These are phyloP conservation scores for Ophiognomonia clavigignenti-juglandacearum DNA, from an alignment of 2,329 filamentous ascomycete species.

Conservation along the genomic window DNA sequence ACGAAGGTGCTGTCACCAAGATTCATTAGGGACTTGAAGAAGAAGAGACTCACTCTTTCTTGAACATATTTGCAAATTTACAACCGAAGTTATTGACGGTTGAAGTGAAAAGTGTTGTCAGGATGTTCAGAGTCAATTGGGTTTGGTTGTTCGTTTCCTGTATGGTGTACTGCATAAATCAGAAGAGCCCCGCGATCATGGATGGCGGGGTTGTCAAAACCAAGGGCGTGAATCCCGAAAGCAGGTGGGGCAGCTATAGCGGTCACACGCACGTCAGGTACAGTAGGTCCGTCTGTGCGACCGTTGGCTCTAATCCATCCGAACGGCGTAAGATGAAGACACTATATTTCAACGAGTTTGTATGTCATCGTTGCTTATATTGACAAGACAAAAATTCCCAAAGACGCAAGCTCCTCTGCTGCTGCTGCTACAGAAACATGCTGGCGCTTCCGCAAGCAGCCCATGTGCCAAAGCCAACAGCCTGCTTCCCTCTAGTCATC, in stretches of 20 bases:
- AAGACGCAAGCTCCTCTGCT: too few relatives aligned
- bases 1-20: too few relatives aligned
- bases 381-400: too few relatives aligned
- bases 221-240: neutral
- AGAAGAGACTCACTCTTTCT: conserved; percentile 74
- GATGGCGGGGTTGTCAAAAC: conserved; percentile 23
- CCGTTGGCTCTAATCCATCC: too few relatives aligned
- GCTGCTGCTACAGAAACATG: too few relatives aligned
- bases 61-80: conserved; percentile 65
- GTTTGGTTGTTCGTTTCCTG: neutral
- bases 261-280: neutral
- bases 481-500: neutral
- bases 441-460: too few relatives aligned
- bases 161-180: too few relatives aligned
- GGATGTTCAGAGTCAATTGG: neutral
- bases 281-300: too few relatives aligned
- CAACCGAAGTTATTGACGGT: neutral
- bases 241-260: neutral
- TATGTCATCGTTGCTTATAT: too few relatives aligned
- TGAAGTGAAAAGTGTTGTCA: neutral
- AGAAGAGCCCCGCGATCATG: conserved; percentile 21
- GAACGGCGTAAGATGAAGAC: too few relatives aligned
- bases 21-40: too few relatives aligned
- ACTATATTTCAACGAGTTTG: too few relatives aligned
- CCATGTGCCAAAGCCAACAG: neutral